Evolutionary conservation across 139 green algal genomes (phyloP).

Genomic region (Cymbomonas tetramitiformis): DNA sequence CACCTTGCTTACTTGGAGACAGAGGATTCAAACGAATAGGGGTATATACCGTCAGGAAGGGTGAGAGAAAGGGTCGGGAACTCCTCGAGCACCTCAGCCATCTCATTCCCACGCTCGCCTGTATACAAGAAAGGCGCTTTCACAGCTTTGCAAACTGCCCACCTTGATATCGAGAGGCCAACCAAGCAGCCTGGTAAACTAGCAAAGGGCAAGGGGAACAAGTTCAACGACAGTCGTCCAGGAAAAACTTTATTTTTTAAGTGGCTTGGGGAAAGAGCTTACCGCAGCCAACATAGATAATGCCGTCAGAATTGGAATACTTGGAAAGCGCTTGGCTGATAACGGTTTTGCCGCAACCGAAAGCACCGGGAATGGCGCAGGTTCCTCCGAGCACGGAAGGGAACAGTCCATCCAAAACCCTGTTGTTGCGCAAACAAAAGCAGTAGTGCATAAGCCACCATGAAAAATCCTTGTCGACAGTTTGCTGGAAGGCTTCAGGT

Average conservation of each 20-base stretch:
- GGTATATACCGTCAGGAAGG: conserved; percentile 68
- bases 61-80: conserved; percentile 96
- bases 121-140: too few species aligned
- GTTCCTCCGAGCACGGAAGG: conserved; percentile 91
- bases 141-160: too few species aligned
- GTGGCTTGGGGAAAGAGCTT: too few species aligned
- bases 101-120: conserved; percentile 89
- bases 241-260: too few species aligned
- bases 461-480: too few species aligned
- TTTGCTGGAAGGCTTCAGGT: too few species aligned
- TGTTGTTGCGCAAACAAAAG: conserved; percentile 17
- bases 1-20: too few species aligned
- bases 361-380: conserved; percentile 92
- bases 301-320: conserved; percentile 94
- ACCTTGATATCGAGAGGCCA: too few species aligned
- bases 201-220: too few species aligned
- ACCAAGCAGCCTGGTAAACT: too few species aligned
- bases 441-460: background rate
- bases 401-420: conserved; percentile 93
- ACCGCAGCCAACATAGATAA: conserved; percentile 98
- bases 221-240: too few species aligned
- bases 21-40: too few species aligned
- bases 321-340: conserved; percentile 95
- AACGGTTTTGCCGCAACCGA: conserved; percentile 97
- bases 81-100: conserved; percentile 73